phyloP scores from a whole-genome alignment of 1,284 basidiomycete species.

The Tylopilus orsonianus region DNA sequence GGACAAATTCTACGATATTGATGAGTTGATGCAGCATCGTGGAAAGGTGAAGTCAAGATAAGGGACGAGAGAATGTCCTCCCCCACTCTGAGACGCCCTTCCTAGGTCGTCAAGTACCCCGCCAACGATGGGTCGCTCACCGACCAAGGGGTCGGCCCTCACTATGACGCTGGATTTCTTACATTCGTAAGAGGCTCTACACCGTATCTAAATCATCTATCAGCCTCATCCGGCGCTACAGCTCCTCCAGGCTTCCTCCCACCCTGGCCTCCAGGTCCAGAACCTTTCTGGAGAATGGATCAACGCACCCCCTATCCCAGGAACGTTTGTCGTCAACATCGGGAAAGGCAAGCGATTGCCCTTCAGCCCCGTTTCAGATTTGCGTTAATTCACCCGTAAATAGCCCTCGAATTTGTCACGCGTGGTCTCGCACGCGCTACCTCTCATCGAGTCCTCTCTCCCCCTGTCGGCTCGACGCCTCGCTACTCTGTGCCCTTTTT shows the following conservation, averaged over 20 bases:
- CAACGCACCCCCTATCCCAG: slow-evolving; percentile 46
- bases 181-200: slow-evolving; percentile 35
- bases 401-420: slow-evolving; percentile 41
- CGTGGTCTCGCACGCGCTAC: slow-evolving; percentile 39
- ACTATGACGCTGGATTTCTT: slow-evolving; percentile 43
- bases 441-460: slow-evolving; percentile 41
- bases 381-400: not conserved
- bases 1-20: slow-evolving; percentile 31
- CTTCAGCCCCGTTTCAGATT: no score
- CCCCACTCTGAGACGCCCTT: not conserved
- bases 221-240: slow-evolving; percentile 12
- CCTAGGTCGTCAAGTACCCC: slow-evolving; percentile 41
- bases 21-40: slow-evolving; percentile 35
- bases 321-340: slow-evolving; percentile 54
- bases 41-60: slow-evolving; percentile 24
- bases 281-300: slow-evolving; percentile 49
- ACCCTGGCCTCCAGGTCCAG: slow-evolving; percentile 43
- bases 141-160: slow-evolving; percentile 43
- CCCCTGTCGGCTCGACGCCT: slow-evolving; percentile 33
- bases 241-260: slow-evolving; percentile 44
- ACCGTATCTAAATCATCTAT: rapidly evolving
- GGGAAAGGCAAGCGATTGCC: slow-evolving; percentile 38
- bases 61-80: not conserved
- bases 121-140: slow-evolving; percentile 29
- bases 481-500: slow-evolving; percentile 46